Base-by-base conservation (phyloP, 2,329 filamentous ascomycete species). In the Aspergillus neoniger region DNA sequence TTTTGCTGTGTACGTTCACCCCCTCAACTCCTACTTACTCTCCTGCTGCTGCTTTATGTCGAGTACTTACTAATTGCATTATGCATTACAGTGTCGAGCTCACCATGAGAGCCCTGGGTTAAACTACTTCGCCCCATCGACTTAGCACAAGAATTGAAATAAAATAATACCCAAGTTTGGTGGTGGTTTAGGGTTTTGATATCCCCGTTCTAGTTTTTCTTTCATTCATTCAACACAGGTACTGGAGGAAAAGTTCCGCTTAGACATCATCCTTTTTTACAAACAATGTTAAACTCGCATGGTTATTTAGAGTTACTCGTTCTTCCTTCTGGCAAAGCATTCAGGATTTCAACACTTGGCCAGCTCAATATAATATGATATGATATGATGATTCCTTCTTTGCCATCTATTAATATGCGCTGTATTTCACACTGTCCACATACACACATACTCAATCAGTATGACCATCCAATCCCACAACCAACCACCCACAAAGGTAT, bases 1-100 rank as follows among this genome's bases (percentile, higher is more conserved):
- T 2, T 99, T 99, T 83, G 92, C 91, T 30, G 92, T 95, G 67
- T 85, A 77, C 64, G 76, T 75, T 58, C 58, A n/a, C 17, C n/a
- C n/a, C 44, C 36, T 44, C 7, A 25, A 25, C 56, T 23, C 63
- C 30, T 59, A 57, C 25, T 30, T 30, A 30, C 38, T 23, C 28
- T 25, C 12, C 4, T 19, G 14, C 28, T 10, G 23, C 23, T 28
- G 30, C 30, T 32, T 57, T 52, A 17, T 48, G 12, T 47, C 5
- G 17, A 36, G 57, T 44, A 28, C 7, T 8, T 17, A 14, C 25
- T 38, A 15, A 43, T 43, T 28, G 7, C 25, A 28, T 25, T 23
- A 8, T 30, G 65, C 70, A 55, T 67, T 55, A 12, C 61, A 81
- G 79, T 65, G 79, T 81, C 57, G 79, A 81, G 65, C 69, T 81